Conservation (phyloP, 176 grass and related monocot genomes). For the Calamus simplicifolius region DNA sequence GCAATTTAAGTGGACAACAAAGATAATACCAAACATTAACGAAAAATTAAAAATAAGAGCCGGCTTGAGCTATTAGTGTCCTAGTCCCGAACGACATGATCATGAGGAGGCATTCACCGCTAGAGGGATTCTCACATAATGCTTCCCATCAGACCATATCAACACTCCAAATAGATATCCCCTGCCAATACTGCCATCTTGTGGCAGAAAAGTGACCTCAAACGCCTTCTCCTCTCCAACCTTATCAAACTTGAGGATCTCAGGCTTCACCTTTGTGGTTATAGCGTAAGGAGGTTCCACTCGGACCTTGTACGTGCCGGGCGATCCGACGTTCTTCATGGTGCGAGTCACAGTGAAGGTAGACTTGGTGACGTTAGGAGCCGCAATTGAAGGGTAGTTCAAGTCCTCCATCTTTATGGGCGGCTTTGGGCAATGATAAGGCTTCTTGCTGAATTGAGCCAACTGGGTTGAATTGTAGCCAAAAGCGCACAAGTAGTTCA, state of each 20-base stretch:
- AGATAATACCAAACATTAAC: no score
- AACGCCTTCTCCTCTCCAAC: constrained; percentile 53
- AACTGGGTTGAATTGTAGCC: constrained; percentile 20
- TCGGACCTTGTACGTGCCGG: constrained; percentile 31
- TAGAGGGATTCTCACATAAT: constrained; percentile 56
- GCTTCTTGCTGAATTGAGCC: constrained; percentile 12
- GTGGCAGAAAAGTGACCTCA: constrained; percentile 30
- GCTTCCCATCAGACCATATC: constrained; percentile 63
- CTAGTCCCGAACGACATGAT: constrained; percentile 1
- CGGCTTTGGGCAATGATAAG: constrained; percentile 37
- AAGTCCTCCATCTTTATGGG: constrained; percentile 36
- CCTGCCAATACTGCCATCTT: constrained; percentile 21
- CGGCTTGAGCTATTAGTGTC: no score
- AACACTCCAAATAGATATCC: constrained; percentile 61
- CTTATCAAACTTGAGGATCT: constrained; percentile 27
- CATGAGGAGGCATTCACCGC: constrained; percentile 48
- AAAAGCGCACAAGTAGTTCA: constrained; percentile 54
- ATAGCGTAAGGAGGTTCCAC: constrained; percentile 32
- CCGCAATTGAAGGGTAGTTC: constrained; percentile 78
- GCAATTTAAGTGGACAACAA: no score
- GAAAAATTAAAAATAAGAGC: no score
- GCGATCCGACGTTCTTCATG: constrained; percentile 55
- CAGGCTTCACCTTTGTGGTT: constrained; percentile 34
- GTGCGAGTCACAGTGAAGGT: constrained; percentile 31
- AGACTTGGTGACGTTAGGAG: constrained; percentile 20